Base-by-base conservation (phyloP, 768 basidiomycete genomes). In the Clitopilus passeckerianus region DNA sequence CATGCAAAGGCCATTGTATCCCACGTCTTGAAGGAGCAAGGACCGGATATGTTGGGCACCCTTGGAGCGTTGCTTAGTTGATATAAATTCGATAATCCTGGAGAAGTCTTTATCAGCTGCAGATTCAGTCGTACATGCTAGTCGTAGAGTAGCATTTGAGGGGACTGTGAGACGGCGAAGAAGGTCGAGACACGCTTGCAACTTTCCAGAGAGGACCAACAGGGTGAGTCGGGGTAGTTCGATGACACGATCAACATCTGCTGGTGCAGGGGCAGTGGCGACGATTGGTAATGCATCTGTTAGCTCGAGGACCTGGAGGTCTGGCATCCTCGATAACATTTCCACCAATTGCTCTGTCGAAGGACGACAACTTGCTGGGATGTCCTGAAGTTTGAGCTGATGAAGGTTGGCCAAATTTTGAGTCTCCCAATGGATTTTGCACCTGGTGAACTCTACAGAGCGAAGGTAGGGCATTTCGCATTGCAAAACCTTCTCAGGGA, bases 341-440 rank as follows among this genome's bases (percentile, higher is more conserved):
- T 66, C 60, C n/a, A 72, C 56, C 23, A 81, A 64, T 52, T 74
- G 70, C 6, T 59, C 58, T 30, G 69, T 67, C 6, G 71, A 65
- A 0, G 75, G 75, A 27, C 70, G 71, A 22, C 66, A 61, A 8
- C 63, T 50, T 1, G 33, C 15, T 22, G 68, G 59, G 6, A 74
- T 63, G 59, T 72, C 58, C 41, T 71, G 63, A 9, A 81, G 62
- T 44, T 70, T 72, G 27, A 81, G 68, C 54, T 70, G 66, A n/a
- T 71, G 73, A 9, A 82, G 71, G 55, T 69, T 68, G 43, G 58
- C 58, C 23, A 81, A 64, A 14, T 76, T 59, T 1, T 70, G 61
- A 0, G 74, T 76, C 18, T 71, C 65, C 75, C 77, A 75, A 5
- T 70, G 63, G 54, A 79, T 62, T 37, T 68, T 66, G 57, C 75